Conservation (phyloP, 306 rosid genomes). For the Cicer arietinum region DNA sequence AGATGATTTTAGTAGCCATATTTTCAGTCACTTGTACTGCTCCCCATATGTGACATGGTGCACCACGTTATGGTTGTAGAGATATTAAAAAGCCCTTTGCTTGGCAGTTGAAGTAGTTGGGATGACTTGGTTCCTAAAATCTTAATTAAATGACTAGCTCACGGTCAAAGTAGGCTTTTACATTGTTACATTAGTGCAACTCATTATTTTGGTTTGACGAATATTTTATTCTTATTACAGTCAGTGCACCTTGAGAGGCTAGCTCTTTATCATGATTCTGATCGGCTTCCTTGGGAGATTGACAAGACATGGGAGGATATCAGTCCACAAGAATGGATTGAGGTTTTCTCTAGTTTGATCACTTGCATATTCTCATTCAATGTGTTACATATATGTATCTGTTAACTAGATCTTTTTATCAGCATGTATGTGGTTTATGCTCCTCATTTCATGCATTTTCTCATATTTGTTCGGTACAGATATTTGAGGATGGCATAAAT, state of each 20-base stretch:
- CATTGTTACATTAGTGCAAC: constrained; percentile 22
- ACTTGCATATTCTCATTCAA: constrained; percentile 17
- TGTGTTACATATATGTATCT: constrained; percentile 18
- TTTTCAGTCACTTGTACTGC: background rate
- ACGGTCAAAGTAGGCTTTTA: constrained; percentile 23
- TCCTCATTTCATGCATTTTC: constrained; percentile 39
- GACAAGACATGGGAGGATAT: constrained; percentile 89
- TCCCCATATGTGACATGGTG: background rate
- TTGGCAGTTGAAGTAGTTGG: constrained; percentile 30
- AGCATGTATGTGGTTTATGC: background rate
- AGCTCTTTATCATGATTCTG: constrained; percentile 91
- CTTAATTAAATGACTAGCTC: background rate
- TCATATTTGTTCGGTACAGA: constrained; percentile 52
- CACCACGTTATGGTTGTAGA: constrained; percentile 23
- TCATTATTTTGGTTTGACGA: constrained; percentile 34
- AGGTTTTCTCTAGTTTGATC: constrained; percentile 63
- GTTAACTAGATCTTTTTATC: constrained; percentile 12
- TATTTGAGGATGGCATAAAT: constrained; percentile 94
- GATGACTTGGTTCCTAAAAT: constrained; percentile 31
- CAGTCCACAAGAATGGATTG: constrained; percentile 85
- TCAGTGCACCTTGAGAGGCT: constrained; percentile 95
- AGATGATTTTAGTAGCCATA: background rate
- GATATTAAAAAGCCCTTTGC: constrained; percentile 1
- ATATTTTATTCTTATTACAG: constrained; percentile 53
- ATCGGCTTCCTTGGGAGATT: constrained; percentile 84